Evolutionary conservation across 441 rosid genomes (phyloP), one percentile per base, ranked within the genome.

Genomic region (Lepidium campestre): DNA sequence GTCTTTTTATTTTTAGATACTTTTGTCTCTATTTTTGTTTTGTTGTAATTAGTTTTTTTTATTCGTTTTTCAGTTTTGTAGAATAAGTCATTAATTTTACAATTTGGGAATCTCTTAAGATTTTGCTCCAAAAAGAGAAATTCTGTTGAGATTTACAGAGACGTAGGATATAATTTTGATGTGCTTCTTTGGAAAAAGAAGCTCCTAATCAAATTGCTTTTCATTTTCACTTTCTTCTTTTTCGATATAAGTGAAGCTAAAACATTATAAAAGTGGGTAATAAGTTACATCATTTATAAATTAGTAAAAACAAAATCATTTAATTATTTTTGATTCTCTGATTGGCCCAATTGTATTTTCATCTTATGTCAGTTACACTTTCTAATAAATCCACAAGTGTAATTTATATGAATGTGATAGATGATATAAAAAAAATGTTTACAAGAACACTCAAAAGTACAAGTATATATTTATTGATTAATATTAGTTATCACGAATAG

Each of bases 191-290:
- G 40, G 19, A 52, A 59, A 66, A 68, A 31, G 53, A 68, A 52
- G 56, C 62, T 70, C 49, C 40, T 62, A 54, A 70, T 62, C 63
- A 61, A 4, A 45, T 36, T 55, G 52, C 64, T 71, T 70, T 71
- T 45, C 57, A 27, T 25, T 70, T 70, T 70, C 75, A 25, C 69
- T 62, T 67, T 67, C 10, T 67, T n/a, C 72, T 57, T 71, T 62
- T 46, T 62, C 64, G 69, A 55, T 62, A 10, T 19, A 7, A 45
- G 75, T 55, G 75, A 45, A 62, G 42, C 35, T 44, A 44, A 25
- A 44, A 32, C 34, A 20, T 18, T n/a, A 37, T 8, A 35, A 35
- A 35, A 10, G n/a, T 3, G n/a, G 12, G 40, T 11, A 35, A 35
- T 29, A 29, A 29, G 6, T 29, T 29, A 7, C 34, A 29, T 29